Evolutionary conservation across 2,329 filamentous ascomycete genomes (phyloP).

Genomic region (Trichoderma koningiopsis): DNA sequence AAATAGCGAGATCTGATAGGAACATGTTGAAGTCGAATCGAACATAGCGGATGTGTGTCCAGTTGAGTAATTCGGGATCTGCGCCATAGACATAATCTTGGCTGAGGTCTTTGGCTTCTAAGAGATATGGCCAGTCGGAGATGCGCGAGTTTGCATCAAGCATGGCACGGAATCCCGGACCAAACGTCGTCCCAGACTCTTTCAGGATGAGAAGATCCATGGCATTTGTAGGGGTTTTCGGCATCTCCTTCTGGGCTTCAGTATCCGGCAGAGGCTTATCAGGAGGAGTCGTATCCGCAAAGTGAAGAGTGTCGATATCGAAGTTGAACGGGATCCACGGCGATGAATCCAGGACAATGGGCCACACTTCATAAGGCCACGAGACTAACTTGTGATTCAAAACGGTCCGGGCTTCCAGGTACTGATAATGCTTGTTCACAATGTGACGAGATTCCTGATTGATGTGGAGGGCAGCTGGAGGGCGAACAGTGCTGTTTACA

Average conservation of each 20-base stretch:
- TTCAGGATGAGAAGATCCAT: constrained; percentile 17
- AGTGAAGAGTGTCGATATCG: constrained; percentile 18
- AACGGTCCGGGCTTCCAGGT: background rate
- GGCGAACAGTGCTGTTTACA: background rate
- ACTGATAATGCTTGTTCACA: background rate
- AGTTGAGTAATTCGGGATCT: constrained; percentile 8
- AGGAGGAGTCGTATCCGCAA: constrained; percentile 12
- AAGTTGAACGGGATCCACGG: constrained; percentile 19
- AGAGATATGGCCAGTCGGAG: constrained; percentile 15
- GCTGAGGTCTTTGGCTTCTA: constrained; percentile 5
- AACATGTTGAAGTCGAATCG: constrained; percentile 20
- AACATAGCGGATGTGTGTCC: constrained; percentile 14
- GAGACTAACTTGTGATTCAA: background rate
- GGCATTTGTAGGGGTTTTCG: constrained; percentile 3
- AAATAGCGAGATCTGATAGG: constrained; percentile 16
- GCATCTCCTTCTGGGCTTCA: background rate
- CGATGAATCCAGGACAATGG: constrained; percentile 2
- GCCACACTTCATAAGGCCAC: background rate
- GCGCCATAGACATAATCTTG: background rate
- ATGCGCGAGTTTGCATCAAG: background rate
- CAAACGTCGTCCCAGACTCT: background rate
- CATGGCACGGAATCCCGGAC: constrained; percentile 4
- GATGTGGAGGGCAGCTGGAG: background rate
- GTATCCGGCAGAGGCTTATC: constrained; percentile 1
- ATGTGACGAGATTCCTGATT: constrained; percentile 5